phyloP scores from a whole-genome alignment of 495 filamentous ascomycete species.

The Penicillium subrubescens region DNA sequence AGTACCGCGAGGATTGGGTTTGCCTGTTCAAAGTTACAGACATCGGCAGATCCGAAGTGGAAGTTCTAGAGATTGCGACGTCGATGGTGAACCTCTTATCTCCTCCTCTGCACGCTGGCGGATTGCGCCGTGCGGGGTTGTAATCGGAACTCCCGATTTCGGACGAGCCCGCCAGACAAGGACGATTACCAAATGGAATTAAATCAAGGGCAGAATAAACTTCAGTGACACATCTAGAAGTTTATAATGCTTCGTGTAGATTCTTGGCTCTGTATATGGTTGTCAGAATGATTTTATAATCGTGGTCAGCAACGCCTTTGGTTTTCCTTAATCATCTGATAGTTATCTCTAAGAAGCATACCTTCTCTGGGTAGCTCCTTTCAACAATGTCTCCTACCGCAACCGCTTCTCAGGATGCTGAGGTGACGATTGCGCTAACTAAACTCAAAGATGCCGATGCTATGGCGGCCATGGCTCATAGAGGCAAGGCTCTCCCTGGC shows the following conservation, averaged over 20 bases:
- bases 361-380: not conserved
- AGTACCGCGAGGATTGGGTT: not conserved
- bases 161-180: not conserved
- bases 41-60: not conserved
- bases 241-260: not conserved
- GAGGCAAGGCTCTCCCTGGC: not conserved
- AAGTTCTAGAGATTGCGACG: not conserved
- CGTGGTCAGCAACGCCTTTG: not conserved
- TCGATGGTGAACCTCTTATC: not conserved
- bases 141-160: not conserved
- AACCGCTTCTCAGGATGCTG: not conserved
- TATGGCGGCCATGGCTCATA: not conserved
- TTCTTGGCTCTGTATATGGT: not conserved
- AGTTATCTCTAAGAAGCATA: not conserved
- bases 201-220: not conserved
- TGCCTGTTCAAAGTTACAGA: not conserved
- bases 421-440: not conserved
- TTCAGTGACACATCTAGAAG: not conserved
- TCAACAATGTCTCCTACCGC: not conserved
- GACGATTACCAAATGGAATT: constrained; percentile 1
- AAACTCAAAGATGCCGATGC: not conserved
- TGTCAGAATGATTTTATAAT: not conserved
- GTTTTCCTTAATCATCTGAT: not conserved
- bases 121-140: not conserved
- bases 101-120: not conserved